phyloP scores from a whole-genome alignment of 2,329 filamentous ascomycete genomes.

The Fusarium euwallaceae region DNA sequence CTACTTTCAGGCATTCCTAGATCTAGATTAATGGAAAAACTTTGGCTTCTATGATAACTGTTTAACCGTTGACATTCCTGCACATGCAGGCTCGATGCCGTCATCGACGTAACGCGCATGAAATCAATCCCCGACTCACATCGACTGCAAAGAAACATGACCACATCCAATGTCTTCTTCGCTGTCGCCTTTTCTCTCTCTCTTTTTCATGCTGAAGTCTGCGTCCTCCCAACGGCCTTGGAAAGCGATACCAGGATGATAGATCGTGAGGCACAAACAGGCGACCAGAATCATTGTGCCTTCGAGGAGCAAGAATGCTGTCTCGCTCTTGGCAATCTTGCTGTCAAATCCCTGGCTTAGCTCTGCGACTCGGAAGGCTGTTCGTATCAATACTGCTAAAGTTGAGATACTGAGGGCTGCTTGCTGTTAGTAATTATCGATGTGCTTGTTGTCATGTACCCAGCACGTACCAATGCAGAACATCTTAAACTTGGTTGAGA shows the following conservation, averaged over 20 bases:
- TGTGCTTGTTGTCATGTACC: neutral
- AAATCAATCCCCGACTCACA: neutral
- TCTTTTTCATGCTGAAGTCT: neutral
- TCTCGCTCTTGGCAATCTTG: neutral
- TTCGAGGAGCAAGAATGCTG: neutral
- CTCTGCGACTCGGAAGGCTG: neutral
- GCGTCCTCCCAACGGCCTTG: neutral
- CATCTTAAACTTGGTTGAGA: neutral
- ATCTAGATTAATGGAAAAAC: neutral
- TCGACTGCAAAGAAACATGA: neutral
- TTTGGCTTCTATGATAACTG: neutral
- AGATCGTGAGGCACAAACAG: neutral
- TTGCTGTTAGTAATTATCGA: neutral
- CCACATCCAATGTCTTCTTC: neutral
- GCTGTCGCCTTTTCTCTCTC: neutral
- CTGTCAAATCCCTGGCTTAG: neutral
- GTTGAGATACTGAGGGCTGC: neutral
- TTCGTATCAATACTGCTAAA: neutral
- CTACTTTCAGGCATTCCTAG: slow-evolving; percentile 24
- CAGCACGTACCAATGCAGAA: neutral
- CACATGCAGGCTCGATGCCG: neutral
- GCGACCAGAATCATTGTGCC: neutral
- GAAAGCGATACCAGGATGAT: neutral
- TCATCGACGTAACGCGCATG: neutral
- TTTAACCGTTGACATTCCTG: neutral